Conservation (phyloP, 192 early-diverging fungal species). For the Backusella circina region DNA sequence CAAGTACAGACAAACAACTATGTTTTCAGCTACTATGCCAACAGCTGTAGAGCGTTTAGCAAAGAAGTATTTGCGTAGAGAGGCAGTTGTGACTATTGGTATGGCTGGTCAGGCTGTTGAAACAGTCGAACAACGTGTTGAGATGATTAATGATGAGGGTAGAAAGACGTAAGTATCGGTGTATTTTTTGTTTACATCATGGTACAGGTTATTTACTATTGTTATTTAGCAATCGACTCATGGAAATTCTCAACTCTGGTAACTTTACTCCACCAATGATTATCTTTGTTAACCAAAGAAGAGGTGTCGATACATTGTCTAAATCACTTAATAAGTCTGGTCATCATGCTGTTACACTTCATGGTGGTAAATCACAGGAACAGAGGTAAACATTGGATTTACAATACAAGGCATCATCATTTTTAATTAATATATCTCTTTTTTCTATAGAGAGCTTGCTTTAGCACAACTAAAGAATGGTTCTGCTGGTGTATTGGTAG, state of each 20-base stretch:
- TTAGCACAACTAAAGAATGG: constrained; percentile 80
- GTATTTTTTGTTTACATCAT: background rate
- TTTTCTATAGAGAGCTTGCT: constrained; percentile 63
- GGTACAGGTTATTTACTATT: background rate
- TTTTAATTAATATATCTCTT: too few species aligned
- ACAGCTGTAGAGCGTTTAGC: constrained; percentile 91
- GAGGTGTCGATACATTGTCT: constrained; percentile 80
- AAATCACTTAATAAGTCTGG: constrained; percentile 75
- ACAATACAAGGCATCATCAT: too few species aligned
- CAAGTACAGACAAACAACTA: constrained; percentile 91
- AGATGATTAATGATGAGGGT: constrained; percentile 84
- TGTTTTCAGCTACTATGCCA: constrained; percentile 99
- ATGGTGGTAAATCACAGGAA: constrained; percentile 97
- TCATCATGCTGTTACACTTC: constrained; percentile 74
- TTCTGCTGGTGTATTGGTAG: constrained; percentile 84
- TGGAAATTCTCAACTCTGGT: constrained; percentile 67
- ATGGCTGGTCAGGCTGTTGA: constrained; percentile 95
- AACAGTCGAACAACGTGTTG: constrained; percentile 92
- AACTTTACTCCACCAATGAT: constrained; percentile 85
- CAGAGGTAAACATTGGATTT: constrained; percentile 51
- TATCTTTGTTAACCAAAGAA: constrained; percentile 98
- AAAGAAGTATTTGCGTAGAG: constrained; percentile 86
- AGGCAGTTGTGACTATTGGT: constrained; percentile 95
- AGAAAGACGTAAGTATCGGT: constrained; percentile 65
- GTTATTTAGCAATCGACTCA: constrained; percentile 56